A percentile compares a stretch with the other conserved stretches of the same genome.
Conservation (phyloP, 495 filamentous ascomycete species). For the Immersiella caudata region DNA sequence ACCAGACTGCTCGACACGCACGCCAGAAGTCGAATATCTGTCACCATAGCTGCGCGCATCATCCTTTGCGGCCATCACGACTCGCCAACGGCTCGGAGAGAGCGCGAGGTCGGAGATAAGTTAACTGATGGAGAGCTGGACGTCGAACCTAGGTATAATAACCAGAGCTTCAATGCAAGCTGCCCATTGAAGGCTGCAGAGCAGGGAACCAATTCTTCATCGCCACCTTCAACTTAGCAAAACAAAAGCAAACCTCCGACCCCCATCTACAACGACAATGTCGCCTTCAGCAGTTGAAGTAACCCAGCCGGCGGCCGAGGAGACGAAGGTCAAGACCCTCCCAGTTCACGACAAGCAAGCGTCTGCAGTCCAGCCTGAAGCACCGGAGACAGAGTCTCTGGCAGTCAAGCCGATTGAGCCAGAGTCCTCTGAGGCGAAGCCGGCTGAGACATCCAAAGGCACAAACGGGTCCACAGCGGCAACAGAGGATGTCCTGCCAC, state of each 20-base stretch:
- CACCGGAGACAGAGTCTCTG: slow-evolving; percentile 9
- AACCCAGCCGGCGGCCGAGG: slow-evolving; percentile 28
- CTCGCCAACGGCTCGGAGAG: neutral
- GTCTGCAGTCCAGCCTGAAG: neutral
- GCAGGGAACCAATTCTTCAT: too few relatives aligned
- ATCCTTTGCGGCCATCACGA: neutral
- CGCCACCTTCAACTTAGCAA: too few relatives aligned
- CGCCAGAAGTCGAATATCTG: slow-evolving; percentile 29
- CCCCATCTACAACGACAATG: too few relatives aligned
- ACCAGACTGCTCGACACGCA: slow-evolving; percentile 22
- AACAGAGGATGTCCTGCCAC: slow-evolving; percentile 1
- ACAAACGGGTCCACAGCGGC: neutral
- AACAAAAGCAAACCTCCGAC: too few relatives aligned
- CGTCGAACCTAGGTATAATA: too few relatives aligned
- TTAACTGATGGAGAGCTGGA: neutral
- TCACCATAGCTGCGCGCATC: slow-evolving; percentile 23
- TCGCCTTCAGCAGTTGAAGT: slow-evolving; percentile 38
- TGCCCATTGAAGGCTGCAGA: too few relatives aligned
- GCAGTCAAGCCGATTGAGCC: slow-evolving; percentile 17
- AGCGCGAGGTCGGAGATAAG: slow-evolving; percentile 5
- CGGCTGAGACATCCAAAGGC: neutral
- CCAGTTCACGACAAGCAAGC: slow-evolving; percentile 24
- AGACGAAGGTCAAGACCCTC: slow-evolving; percentile 35
- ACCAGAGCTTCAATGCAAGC: too few relatives aligned
- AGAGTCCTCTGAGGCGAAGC: neutral